A percentile compares a stretch with the other conserved stretches of the same genome.
Conservation (phyloP, 441 rosid genomes). For the Populus trichocarpa region DNA sequence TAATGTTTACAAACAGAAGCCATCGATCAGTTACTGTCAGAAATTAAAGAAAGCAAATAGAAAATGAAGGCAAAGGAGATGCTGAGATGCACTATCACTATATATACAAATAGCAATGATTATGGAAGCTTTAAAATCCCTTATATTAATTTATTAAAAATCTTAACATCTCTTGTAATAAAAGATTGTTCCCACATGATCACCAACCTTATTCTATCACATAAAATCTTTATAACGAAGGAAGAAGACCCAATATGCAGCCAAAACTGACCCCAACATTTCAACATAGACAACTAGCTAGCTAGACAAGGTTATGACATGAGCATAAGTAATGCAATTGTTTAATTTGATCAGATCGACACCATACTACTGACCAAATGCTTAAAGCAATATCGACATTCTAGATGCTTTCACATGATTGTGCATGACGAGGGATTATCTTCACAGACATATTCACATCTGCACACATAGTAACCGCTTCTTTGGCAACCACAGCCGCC, state of each 20-base stretch:
- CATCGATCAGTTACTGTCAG: background rate
- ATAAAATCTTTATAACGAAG: no score
- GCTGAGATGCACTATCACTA: background rate
- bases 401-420: slow-evolving; percentile 38
- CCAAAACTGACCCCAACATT: no score
- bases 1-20: background rate
- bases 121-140: background rate
- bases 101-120: background rate
- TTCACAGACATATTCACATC: slow-evolving; percentile 45
- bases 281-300: background rate
- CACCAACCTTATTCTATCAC: background rate
- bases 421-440: slow-evolving; percentile 54
- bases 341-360: background rate
- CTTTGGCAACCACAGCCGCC: background rate
- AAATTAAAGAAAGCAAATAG: no score
- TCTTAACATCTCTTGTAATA: no score
- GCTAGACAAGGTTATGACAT: no score
- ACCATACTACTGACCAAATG: no score
- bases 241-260: background rate
- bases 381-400: no score
- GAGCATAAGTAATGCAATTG: background rate
- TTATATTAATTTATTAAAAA: background rate
- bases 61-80: background rate
- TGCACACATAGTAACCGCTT: slow-evolving; percentile 21
- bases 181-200: background rate